A percentile compares a stretch with the other conserved stretches of the same genome.
phyloP scores from a whole-genome alignment of 768 basidiomycete species.

The Porpolomopsis calyptriformis region DNA sequence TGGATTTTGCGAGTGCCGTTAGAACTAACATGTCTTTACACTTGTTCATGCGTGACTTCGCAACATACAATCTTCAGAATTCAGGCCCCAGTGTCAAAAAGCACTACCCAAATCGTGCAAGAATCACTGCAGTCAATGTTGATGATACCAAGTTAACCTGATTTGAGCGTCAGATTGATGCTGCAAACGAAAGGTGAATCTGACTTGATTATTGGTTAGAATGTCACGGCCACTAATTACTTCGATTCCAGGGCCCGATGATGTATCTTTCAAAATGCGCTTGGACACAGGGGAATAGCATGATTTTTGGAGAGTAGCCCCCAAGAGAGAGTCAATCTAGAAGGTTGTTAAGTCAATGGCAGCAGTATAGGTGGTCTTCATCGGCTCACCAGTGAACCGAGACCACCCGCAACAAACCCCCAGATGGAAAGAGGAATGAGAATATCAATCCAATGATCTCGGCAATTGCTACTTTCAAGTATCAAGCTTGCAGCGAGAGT shows the following conservation, averaged over 20 bases:
- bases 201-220: conserved; percentile 77
- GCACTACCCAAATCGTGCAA: neutral
- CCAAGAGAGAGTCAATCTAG: conserved; percentile 80
- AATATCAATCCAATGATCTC: conserved; percentile 27
- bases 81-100: no score
- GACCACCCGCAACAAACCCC: conserved; percentile 56
- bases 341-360: conserved; percentile 3
- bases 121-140: neutral
- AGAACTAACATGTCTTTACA: no score
- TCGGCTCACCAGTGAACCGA: conserved; percentile 76
- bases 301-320: conserved; percentile 78
- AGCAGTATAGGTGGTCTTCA: neutral
- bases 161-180: neutral
- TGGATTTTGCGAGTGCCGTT: no score
- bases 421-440: conserved; percentile 38
- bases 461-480: conserved; percentile 52
- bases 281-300: conserved; percentile 55
- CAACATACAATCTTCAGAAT: no score
- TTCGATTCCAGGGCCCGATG: conserved; percentile 23
- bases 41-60: no score
- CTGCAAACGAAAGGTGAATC: neutral
- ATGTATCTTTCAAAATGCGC: conserved; percentile 50
- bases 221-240: conserved; percentile 56
- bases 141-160: conserved; percentile 5
- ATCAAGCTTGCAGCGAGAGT: conserved; percentile 46